Conservation (phyloP, 192 early-diverging fungal species). For the Coemansia sp. region DNA sequence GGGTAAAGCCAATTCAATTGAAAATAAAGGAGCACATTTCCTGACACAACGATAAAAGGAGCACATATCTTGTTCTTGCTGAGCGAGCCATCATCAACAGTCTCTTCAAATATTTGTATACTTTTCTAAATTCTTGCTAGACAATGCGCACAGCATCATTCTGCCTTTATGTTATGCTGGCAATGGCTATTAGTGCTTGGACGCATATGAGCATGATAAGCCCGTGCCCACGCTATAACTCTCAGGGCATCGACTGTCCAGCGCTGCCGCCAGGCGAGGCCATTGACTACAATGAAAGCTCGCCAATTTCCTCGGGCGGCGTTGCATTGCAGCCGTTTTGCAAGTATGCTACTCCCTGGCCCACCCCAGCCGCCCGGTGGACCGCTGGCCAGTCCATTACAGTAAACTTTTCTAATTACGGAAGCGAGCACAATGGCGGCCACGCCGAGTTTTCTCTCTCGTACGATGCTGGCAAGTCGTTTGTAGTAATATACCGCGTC, state of each 20-base stretch:
- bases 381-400: slow-evolving; percentile 26
- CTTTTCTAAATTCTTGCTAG: not conserved
- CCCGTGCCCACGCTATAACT: slow-evolving; percentile 28
- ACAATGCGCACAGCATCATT: not conserved
- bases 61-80: not conserved
- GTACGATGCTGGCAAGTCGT: slow-evolving; percentile 41
- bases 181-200: not conserved
- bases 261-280: slow-evolving; percentile 11
- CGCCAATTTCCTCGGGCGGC: slow-evolving; percentile 15
- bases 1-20: not conserved
- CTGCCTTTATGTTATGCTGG: not conserved
- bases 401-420: slow-evolving; percentile 15
- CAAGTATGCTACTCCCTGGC: slow-evolving; percentile 27
- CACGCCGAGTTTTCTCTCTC: slow-evolving; percentile 55
- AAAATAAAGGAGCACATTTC: not conserved
- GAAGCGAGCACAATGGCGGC: slow-evolving; percentile 41
- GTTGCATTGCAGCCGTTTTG: slow-evolving; percentile 8
- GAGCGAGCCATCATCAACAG: too few species aligned
- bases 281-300: slow-evolving; percentile 20
- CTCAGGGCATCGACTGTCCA: slow-evolving; percentile 13
- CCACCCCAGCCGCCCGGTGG: slow-evolving; percentile 9
- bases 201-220: slow-evolving; percentile 30
- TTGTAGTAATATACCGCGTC: slow-evolving; percentile 47
- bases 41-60: not conserved
- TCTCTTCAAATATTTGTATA: not conserved